Percentiles rank a stretch among this genome's conserved stretches.
Evolutionary conservation across 2,329 filamentous ascomycete genomes (phyloP).

Genomic region (Teratosphaeria zuluensis): DNA sequence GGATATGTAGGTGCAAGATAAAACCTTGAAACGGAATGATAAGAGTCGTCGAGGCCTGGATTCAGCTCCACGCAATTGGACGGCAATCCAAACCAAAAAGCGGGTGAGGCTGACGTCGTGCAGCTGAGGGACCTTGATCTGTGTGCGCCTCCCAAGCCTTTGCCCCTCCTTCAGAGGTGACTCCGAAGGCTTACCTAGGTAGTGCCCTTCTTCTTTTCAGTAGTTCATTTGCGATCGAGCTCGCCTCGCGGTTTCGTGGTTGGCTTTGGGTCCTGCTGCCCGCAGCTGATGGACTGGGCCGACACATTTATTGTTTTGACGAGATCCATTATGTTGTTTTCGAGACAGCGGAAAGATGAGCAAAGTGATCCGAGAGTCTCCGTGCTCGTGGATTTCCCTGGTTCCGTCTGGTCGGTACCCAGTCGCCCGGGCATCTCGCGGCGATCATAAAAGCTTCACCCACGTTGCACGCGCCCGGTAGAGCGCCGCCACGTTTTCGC

Average conservation of each 20-base stretch:
- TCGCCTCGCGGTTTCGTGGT: neutral
- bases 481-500: too few species aligned
- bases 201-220: neutral
- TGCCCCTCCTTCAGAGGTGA: neutral
- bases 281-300: neutral
- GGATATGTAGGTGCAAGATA: neutral
- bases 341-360: too few species aligned
- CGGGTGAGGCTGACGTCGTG: neutral
- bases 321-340: too few species aligned
- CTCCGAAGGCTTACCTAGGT: neutral
- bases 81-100: neutral
- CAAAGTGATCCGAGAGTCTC: too few species aligned
- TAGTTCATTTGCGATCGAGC: neutral
- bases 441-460: too few species aligned
- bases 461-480: too few species aligned
- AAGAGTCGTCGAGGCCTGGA: neutral
- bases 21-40: neutral
- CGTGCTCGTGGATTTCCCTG: too few species aligned
- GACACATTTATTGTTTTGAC: too few species aligned
- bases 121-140: neutral
- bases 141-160: neutral
- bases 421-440: too few species aligned
- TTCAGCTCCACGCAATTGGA: neutral
- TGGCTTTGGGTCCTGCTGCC: neutral
- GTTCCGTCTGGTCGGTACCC: too few species aligned